Evolutionary conservation across 78 protist genomes (phyloP).

Genomic region (Planoprotostelium fungivorum): DNA sequence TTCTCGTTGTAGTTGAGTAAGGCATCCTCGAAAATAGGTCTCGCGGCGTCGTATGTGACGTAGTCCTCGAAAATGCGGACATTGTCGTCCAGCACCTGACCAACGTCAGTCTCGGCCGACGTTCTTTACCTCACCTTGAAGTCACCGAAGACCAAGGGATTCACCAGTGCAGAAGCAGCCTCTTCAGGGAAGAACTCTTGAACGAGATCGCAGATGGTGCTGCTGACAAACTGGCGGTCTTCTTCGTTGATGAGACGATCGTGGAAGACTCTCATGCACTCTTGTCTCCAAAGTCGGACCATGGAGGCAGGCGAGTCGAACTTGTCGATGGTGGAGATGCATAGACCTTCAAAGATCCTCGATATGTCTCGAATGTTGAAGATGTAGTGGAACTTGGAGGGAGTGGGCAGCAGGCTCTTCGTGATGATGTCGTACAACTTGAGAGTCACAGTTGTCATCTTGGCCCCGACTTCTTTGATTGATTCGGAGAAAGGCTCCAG

Average conservation of each 20-base stretch:
- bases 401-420: constrained; percentile 80
- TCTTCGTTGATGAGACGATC: constrained; percentile 88
- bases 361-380: constrained; percentile 92
- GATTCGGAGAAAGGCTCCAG: constrained; percentile 84
- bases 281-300: constrained; percentile 93
- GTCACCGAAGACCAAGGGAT: not conserved
- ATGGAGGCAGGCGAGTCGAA: constrained; percentile 50
- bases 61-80: constrained; percentile 66
- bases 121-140: constrained; percentile 3
- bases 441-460: constrained; percentile 89
- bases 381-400: constrained; percentile 86
- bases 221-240: constrained; percentile 84
- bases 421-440: constrained; percentile 15
- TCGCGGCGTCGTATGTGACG: not conserved
- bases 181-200: not conserved
- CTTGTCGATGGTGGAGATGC: constrained; percentile 2
- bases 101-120: not conserved
- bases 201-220: constrained; percentile 36
- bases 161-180: not conserved
- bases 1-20: constrained; percentile 47
- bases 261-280: constrained; percentile 93
- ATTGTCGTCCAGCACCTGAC: constrained; percentile 4
- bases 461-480: constrained; percentile 92
- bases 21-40: not conserved
- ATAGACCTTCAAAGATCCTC: constrained; percentile 76